phyloP scores from a whole-genome alignment of 441 rosid genomes.

The Omphalea diandra region DNA sequence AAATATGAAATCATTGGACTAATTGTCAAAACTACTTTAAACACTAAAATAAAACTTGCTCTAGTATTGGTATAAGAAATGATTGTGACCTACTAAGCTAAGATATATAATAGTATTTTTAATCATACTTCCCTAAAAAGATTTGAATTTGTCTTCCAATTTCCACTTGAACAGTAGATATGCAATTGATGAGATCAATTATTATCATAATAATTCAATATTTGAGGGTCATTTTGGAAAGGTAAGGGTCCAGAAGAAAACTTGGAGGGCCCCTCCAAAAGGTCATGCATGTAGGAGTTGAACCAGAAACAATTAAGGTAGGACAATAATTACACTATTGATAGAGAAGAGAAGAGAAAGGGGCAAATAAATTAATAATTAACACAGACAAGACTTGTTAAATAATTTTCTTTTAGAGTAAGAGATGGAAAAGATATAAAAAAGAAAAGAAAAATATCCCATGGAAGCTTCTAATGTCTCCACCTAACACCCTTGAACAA shows the following conservation, averaged over 20 bases:
- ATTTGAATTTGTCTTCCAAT: neutral
- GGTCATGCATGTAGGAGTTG: slow-evolving; percentile 40
- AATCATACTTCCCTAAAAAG: neutral
- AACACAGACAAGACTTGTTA: slow-evolving; percentile 12
- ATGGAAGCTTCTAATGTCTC: slow-evolving; percentile 55
- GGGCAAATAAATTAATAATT: slow-evolving; percentile 13
- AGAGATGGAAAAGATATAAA: neutral
- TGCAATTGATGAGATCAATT: neutral
- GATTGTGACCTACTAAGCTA: neutral
- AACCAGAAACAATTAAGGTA: slow-evolving; percentile 17
- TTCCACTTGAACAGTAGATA: neutral
- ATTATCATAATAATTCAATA: neutral
- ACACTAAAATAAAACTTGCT: too few species aligned
- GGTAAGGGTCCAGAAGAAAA: slow-evolving; percentile 2
- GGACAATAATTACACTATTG: slow-evolving; percentile 29
- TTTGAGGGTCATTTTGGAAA: slow-evolving; percentile 13
- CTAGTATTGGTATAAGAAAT: neutral
- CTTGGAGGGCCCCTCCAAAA: slow-evolving; percentile 18
- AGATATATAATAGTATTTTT: neutral
- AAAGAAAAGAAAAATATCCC: slow-evolving; percentile 23
- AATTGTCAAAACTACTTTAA: too few species aligned
- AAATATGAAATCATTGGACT: too few species aligned
- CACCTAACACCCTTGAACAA: slow-evolving; percentile 57
- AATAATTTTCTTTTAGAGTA: slow-evolving; percentile 20
- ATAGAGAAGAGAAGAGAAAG: slow-evolving; percentile 24